Evolutionary conservation across 768 basidiomycete genomes (phyloP), one percentile per base, ranked within the genome.

Genomic region (Floccularia luteovirens): DNA sequence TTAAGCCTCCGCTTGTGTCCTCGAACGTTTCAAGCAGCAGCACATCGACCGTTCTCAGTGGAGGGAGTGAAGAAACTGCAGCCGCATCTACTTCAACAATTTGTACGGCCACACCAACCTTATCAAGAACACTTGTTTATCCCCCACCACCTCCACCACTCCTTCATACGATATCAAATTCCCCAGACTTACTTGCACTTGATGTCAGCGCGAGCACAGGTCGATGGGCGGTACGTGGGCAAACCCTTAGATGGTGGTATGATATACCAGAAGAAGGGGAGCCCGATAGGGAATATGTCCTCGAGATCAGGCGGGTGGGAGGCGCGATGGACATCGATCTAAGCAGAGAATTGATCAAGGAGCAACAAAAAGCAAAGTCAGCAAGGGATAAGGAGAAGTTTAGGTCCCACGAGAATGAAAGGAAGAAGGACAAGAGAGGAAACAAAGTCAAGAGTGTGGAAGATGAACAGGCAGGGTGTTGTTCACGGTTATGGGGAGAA

Each of bases 201-300:
- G 66, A 71, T 19, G 68, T 77, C 10, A 59, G 49, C 20, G 67
- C 69, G 2, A 69, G 66, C 28, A 51, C 49, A 4, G 74, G 75
- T 22, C 50, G 53, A 37, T 73, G 64, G 63, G 51, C 48, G 28
- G 56, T 74, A 12, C 59, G 67, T 24, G 74, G 75, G 3, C 75
- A 77, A 57, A 61, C 55, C 39, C 42, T 77, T 36, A 58, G 62
- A 51, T 77, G 75, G 75, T 74, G 71, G 72, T 75, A 77, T 49
- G 65, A 66, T 40, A 66, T 66, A 7, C 70, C 69, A 2, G 44
- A 34, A 31, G 47, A 48, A 33, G 62, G 59, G 7, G 55, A 59
- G 34, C 47, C 25, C 6, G 55, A 51, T 41, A 51, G 48, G 51
- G 61, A 66, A 54, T 62, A 65, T 43, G 58, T 58, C 31, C 44